These are phyloP conservation scores for Citrus medica DNA, from an alignment of 345 rosid genomes.

Conservation along the genomic window DNA sequence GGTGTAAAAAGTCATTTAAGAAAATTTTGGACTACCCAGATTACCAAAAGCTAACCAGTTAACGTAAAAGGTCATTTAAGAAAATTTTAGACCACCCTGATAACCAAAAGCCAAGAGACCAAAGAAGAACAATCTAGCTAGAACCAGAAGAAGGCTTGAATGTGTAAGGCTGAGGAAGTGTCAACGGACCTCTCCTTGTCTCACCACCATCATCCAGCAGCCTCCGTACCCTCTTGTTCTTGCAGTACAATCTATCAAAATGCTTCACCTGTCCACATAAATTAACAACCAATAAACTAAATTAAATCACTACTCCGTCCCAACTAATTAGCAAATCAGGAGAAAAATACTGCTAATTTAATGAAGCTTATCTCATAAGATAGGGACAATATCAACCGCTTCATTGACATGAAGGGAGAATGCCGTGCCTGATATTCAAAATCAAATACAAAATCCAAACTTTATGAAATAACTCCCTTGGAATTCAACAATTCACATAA, in stretches of 20 bases:
- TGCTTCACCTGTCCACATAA: conserved; percentile 64
- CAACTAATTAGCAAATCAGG: not conserved
- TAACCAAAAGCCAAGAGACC: not conserved
- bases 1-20: not conserved
- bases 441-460: not conserved
- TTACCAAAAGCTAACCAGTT: not conserved
- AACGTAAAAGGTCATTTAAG: not conserved
- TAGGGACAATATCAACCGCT: not conserved
- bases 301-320: not conserved
- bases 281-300: conserved; percentile 1
- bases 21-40: not conserved
- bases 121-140: not conserved
- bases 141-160: conserved; percentile 52
- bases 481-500: not conserved
- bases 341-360: not conserved
- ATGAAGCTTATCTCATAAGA: not conserved
- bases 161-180: conserved; percentile 79
- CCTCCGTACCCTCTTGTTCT: conserved; percentile 68
- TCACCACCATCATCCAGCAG: conserved; percentile 63
- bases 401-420: not conserved
- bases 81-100: not conserved
- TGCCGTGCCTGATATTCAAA: too few relatives aligned
- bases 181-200: conserved; percentile 70
- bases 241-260: conserved; percentile 73
- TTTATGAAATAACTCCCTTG: not conserved